Evolutionary conservation across 257 asterid genomes (phyloP).

Genomic region (Striga asiatica): DNA sequence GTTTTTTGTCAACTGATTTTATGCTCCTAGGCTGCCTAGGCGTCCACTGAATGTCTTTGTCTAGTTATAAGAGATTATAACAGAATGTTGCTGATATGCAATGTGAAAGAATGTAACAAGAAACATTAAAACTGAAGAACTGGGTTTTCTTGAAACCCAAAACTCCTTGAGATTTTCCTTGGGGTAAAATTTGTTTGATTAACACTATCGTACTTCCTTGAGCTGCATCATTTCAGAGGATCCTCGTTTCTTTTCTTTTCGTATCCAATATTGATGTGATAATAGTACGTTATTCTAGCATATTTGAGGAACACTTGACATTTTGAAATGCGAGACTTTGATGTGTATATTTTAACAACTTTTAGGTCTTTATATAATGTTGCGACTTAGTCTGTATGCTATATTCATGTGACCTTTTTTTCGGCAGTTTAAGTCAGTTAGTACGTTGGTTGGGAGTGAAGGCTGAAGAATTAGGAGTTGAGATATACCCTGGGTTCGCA

Average conservation of each 20-base stretch:
- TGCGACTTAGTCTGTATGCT: constrained; percentile 8
- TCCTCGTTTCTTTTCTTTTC: not conserved
- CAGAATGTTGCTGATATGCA: no score
- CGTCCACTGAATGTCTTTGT: not conserved
- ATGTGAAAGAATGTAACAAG: no score
- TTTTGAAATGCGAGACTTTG: not conserved
- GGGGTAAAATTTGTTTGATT: no score
- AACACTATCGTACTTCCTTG: not conserved
- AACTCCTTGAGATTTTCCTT: no score
- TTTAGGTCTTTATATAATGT: no score
- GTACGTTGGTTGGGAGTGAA: constrained; percentile 88
- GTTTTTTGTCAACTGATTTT: not conserved
- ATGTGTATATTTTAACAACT: not conserved
- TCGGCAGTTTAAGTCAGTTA: constrained; percentile 87
- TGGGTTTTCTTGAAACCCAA: no score
- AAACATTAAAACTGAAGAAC: no score
- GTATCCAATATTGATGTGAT: not conserved
- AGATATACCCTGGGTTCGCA: constrained; percentile 97
- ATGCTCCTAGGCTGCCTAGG: constrained; percentile 3
- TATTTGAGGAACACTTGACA: not conserved
- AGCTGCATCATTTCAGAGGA: not conserved
- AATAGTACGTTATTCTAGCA: not conserved
- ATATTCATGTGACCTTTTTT: constrained; percentile 17
- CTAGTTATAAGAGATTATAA: no score
- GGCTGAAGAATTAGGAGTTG: constrained; percentile 98